These are phyloP conservation scores for Acacia melanoxylon DNA, from an alignment of 306 rosid genomes.

Conservation along the genomic window DNA sequence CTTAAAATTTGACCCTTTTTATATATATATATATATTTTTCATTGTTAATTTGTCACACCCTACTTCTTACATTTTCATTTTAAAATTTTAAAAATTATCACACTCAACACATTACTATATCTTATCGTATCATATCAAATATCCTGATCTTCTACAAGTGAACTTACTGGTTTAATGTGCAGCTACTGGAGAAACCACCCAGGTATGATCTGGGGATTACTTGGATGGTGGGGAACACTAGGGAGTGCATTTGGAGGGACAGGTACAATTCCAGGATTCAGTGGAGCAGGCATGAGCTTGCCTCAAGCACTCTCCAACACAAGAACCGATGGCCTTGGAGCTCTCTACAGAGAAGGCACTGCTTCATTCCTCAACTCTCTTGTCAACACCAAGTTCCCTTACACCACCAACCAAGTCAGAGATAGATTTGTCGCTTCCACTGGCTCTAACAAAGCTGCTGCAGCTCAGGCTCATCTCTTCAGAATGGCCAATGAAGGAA, in stretches of 20 bases:
- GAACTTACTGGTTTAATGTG: not conserved
- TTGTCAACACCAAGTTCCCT: constrained; percentile 73
- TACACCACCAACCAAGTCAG: constrained; percentile 74
- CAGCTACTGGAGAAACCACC: constrained; percentile 92
- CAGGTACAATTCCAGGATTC: constrained; percentile 54
- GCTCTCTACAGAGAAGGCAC: constrained; percentile 82
- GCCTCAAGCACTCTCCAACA: constrained; percentile 83
- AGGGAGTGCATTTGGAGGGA: constrained; percentile 68
- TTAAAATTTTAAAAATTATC: not conserved
- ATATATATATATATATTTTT: too few species aligned
- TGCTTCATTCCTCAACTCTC: constrained; percentile 77
- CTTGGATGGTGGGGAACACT: constrained; percentile 93
- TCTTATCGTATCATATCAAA: not conserved
- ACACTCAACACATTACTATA: not conserved
- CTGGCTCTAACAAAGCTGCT: constrained; percentile 74
- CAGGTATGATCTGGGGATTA: constrained; percentile 75
- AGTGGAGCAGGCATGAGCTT: constrained; percentile 53
- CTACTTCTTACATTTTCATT: not conserved
- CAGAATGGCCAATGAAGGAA: constrained; percentile 87
- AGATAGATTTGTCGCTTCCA: constrained; percentile 57
- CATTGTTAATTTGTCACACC: not conserved
- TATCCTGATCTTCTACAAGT: not conserved
- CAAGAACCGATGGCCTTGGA: constrained; percentile 74
- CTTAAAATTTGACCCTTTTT: too few species aligned
- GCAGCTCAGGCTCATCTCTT: constrained; percentile 66